phyloP scores from a whole-genome alignment of 2,329 filamentous ascomycete genomes.

The Sporothrix inflata region DNA sequence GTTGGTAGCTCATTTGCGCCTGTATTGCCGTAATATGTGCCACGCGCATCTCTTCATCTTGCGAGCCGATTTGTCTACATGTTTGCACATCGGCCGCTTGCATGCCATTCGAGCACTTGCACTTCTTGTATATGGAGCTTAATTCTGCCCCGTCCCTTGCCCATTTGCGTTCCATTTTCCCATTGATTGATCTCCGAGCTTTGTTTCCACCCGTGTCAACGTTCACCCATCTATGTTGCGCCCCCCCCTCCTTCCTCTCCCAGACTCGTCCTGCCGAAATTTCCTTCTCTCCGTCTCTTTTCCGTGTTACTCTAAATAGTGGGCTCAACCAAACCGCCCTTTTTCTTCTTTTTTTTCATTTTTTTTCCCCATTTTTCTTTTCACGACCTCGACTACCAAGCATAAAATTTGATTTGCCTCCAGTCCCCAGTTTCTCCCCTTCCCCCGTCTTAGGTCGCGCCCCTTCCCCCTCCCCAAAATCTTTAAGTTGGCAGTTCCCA shows the following conservation, averaged over 20 bases:
- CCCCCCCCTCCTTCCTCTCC: background rate
- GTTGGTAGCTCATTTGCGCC: background rate
- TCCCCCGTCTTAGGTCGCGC: background rate
- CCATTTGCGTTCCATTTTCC: constrained; percentile 25
- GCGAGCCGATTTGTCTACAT: background rate
- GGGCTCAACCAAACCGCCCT: background rate
- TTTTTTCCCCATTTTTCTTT: background rate
- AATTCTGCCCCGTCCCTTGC: constrained; percentile 19
- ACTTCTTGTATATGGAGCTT: background rate
- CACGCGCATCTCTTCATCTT: constrained; percentile 6
- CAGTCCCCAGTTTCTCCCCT: background rate
- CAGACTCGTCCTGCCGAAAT: background rate
- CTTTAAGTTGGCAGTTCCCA: constrained; percentile 1
- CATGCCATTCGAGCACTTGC: background rate
- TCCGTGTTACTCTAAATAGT: constrained; percentile 8
- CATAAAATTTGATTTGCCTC: background rate
- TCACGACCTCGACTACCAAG: background rate
- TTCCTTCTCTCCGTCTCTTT: background rate
- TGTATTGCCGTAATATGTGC: constrained; percentile 11
- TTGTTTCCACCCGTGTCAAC: constrained; percentile 27
- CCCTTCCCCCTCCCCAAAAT: background rate
- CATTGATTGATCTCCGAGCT: constrained; percentile 29
- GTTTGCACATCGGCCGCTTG: background rate
- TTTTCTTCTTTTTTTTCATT: constrained; percentile 10
- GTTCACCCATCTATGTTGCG: background rate